Evolutionary conservation across 176 grass and related monocot species (phyloP).

Genomic region (Paspalum notatum): DNA sequence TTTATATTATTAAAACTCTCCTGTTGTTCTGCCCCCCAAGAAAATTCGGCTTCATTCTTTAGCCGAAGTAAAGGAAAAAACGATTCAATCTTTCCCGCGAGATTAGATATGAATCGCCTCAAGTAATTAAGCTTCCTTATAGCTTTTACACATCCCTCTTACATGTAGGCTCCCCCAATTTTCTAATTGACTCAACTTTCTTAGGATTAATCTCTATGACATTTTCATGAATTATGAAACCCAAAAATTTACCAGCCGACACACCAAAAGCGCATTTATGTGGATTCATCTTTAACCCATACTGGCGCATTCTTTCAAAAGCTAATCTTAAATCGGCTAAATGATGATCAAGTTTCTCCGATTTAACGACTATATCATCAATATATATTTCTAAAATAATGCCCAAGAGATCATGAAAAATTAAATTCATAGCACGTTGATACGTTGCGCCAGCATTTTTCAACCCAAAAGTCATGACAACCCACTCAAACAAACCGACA

Average conservation of each 20-base stretch:
- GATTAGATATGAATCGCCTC: conserved; percentile 22
- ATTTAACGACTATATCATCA: conserved; percentile 9
- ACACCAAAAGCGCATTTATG: neutral
- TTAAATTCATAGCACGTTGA: conserved; percentile 7
- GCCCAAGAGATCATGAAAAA: neutral
- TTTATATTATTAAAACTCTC: neutral
- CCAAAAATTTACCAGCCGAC: neutral
- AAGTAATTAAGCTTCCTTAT: conserved; percentile 18
- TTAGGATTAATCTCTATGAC: conserved; percentile 3
- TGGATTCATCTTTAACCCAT: conserved; percentile 30
- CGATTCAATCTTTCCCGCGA: conserved; percentile 7
- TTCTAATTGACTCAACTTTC: neutral
- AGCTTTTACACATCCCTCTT: conserved; percentile 5
- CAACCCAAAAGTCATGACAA: conserved; percentile 2
- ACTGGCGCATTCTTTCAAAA: too few species aligned
- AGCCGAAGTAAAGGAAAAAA: conserved; percentile 9
- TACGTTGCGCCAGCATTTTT: conserved; percentile 15
- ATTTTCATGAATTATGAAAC: neutral
- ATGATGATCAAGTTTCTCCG: neutral
- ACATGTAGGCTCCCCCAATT: neutral
- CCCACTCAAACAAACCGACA: conserved; percentile 25
- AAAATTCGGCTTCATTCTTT: neutral
- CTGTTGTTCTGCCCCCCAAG: neutral
- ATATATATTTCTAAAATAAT: conserved; percentile 11
- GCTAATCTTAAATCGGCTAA: neutral